phyloP scores from a whole-genome alignment of 1,139 yeast species.

The Suhomyces yuchorum region DNA sequence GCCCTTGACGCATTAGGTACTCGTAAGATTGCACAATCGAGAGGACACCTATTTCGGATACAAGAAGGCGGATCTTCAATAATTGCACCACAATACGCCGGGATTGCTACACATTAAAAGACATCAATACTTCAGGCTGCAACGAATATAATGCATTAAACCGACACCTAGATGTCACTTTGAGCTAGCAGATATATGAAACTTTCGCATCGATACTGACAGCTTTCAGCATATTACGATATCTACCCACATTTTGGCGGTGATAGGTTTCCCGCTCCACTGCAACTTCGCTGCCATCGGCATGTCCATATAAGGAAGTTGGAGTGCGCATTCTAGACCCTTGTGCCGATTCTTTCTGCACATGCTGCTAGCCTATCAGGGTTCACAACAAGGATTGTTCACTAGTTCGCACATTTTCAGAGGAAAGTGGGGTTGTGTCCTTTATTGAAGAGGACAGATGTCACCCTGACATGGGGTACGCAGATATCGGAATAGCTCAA shows the following conservation, averaged over 20 bases:
- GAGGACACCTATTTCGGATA: not conserved
- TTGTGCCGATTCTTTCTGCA: not conserved
- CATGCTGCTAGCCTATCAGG: not conserved
- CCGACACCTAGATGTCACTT: no score
- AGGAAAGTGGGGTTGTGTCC: not conserved
- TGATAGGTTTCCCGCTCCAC: not conserved
- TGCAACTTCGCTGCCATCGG: not conserved
- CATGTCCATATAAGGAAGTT: not conserved
- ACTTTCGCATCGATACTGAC: no score
- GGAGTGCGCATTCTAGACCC: not conserved
- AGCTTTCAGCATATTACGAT: not conserved
- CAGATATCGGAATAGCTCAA: not conserved
- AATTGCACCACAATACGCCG: conserved; percentile 1
- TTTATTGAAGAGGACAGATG: not conserved
- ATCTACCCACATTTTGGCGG: not conserved
- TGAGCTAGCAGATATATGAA: no score
- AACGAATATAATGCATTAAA: no score
- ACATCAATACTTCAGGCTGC: not conserved
- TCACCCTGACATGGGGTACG: not conserved
- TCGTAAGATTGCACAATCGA: not conserved
- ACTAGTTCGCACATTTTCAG: not conserved
- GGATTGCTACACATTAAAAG: not conserved
- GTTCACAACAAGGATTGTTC: not conserved
- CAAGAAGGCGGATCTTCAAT: conserved; percentile 1
- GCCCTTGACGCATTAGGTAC: not conserved